Conservation (phyloP, 2,329 filamentous ascomycete species). For the Aspergillus viridinutans region DNA sequence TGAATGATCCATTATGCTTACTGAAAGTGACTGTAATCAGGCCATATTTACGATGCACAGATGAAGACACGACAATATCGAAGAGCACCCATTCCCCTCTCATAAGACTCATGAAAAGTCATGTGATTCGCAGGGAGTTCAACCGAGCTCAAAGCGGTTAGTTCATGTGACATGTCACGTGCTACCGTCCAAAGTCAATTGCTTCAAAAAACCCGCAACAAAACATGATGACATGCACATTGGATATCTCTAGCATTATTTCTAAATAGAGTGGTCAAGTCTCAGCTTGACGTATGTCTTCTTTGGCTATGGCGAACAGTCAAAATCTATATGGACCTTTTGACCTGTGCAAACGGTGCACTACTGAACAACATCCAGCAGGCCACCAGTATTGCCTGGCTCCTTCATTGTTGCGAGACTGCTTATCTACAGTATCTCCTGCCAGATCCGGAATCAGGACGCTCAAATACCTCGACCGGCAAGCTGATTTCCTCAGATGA, state of each 20-base stretch:
- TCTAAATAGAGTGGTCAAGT: too few species aligned
- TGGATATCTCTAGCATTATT: too few species aligned
- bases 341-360: not conserved
- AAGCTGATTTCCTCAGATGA: conserved; percentile 15
- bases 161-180: not conserved
- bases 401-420: conserved; percentile 23
- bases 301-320: not conserved
- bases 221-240: too few species aligned
- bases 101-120: not conserved
- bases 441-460: conserved; percentile 22
- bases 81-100: not conserved
- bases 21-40: not conserved
- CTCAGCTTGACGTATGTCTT: not conserved
- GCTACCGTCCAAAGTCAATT: not conserved
- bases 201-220: too few species aligned
- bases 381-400: conserved; percentile 9
- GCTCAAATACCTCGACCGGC: conserved; percentile 14
- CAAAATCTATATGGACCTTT: not conserved
- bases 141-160: not conserved
- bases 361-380: not conserved
- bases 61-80: not conserved
- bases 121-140: not conserved
- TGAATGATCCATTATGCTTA: not conserved
- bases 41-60: not conserved
- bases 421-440: conserved; percentile 34